phyloP scores from a whole-genome alignment of 106 monocot species.

The Dactylorhiza incarnata region DNA sequence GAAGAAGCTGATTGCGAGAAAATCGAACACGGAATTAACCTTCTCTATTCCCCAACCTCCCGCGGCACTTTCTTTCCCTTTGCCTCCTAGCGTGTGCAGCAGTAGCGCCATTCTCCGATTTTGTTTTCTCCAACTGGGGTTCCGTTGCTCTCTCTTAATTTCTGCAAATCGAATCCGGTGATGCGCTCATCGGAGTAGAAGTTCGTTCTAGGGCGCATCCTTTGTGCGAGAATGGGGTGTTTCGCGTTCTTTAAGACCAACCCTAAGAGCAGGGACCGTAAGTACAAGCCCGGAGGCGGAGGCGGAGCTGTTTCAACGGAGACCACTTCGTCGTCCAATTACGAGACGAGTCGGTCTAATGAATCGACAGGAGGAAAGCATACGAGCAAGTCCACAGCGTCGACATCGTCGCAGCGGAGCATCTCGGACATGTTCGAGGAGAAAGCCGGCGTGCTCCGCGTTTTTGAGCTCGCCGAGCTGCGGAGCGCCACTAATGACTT shows the following conservation, averaged over 20 bases:
- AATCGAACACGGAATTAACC: too few relatives aligned
- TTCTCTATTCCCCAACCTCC: too few relatives aligned
- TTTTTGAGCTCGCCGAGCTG: slow-evolving; percentile 36
- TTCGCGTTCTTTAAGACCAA: slow-evolving; percentile 22
- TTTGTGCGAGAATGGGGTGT: slow-evolving; percentile 25
- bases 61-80: too few relatives aligned
- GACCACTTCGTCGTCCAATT: slow-evolving; percentile 20
- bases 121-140: too few relatives aligned
- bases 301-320: not conserved
- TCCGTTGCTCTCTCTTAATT: too few relatives aligned
- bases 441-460: slow-evolving; percentile 25
- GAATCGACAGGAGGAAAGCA: slow-evolving; percentile 18
- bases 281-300: not conserved
- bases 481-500: slow-evolving; percentile 41
- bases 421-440: slow-evolving; percentile 44
- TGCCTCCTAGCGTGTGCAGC: too few relatives aligned
- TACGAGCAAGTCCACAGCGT: slow-evolving; percentile 36
- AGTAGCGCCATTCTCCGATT: too few relatives aligned
- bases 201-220: not conserved
- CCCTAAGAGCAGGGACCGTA: slow-evolving; percentile 1
- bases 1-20: too few relatives aligned
- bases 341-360: slow-evolving; percentile 15
- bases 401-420: slow-evolving; percentile 33
- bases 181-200: not conserved
- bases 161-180: too few relatives aligned